Conservation (phyloP, 352 stramenopile species). For the Pythium sukuiense region DNA sequence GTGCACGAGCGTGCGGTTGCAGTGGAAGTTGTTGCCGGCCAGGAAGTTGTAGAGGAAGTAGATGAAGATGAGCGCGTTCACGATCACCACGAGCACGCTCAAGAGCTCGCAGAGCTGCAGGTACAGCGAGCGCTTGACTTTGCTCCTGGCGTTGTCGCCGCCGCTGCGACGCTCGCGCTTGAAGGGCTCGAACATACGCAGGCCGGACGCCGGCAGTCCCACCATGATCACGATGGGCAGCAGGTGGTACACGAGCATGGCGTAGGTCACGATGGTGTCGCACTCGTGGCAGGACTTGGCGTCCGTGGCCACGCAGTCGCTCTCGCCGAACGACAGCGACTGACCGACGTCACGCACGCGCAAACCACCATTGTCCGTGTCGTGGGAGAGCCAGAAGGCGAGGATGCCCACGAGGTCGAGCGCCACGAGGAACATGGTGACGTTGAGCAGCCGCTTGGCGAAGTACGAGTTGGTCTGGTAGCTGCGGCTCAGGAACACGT, state of each 20-base stretch:
- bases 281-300: constrained; percentile 43
- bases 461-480: constrained; percentile 84
- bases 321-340: constrained; percentile 48
- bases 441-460: constrained; percentile 54
- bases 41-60: constrained; percentile 69
- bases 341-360: constrained; percentile 42
- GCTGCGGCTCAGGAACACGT: constrained; percentile 42
- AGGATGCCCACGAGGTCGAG: constrained; percentile 48
- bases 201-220: constrained; percentile 56
- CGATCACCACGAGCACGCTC: constrained; percentile 49
- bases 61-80: constrained; percentile 55
- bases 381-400: constrained; percentile 41
- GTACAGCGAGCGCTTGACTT: constrained; percentile 73
- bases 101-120: constrained; percentile 76
- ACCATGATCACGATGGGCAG: constrained; percentile 61
- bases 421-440: constrained; percentile 41
- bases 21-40: constrained; percentile 68
- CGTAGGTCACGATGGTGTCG: constrained; percentile 62
- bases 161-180: constrained; percentile 33
- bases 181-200: constrained; percentile 75
- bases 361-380: constrained; percentile 44
- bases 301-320: constrained; percentile 27
- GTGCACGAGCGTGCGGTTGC: constrained; percentile 32
- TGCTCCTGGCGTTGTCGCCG: constrained; percentile 36
- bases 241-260: constrained; percentile 68